phyloP scores from a whole-genome alignment of 345 rosid genomes.

The Salix koriyanagi region DNA sequence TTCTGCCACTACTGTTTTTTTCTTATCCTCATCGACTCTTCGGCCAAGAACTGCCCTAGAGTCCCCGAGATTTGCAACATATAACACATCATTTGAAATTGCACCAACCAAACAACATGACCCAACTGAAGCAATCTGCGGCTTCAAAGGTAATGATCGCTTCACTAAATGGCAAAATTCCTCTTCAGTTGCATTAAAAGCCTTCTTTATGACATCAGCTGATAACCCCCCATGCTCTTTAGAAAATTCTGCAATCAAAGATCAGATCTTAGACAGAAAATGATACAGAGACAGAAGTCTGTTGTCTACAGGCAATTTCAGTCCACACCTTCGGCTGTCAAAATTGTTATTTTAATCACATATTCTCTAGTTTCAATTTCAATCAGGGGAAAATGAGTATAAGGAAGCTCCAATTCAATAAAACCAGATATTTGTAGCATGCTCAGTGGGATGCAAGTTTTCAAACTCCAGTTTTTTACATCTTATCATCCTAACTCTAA shows the following conservation, averaged over 20 bases:
- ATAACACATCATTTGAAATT: conserved; percentile 58
- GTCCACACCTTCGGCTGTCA: not conserved
- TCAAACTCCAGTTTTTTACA: not conserved
- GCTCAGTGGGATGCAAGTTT: no score
- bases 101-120: conserved; percentile 96
- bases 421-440: not conserved
- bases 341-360: not conserved
- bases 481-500: not conserved
- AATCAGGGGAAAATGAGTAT: not conserved
- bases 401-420: not conserved
- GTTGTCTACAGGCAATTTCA: not conserved
- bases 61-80: conserved; percentile 93
- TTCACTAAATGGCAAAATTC: conserved; percentile 77
- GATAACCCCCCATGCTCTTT: conserved; percentile 84
- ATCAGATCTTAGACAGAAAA: not conserved
- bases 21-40: conserved; percentile 37
- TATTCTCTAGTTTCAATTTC: not conserved
- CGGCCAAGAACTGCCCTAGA: conserved; percentile 92
- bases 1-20: conserved; percentile 56
- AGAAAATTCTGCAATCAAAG: conserved; percentile 52
- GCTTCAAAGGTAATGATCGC: conserved; percentile 54
- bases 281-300: not conserved
- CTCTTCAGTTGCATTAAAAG: conserved; percentile 86
- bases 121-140: conserved; percentile 90
- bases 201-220: conserved; percentile 69